phyloP scores from a whole-genome alignment of 1,284 basidiomycete genomes.

The Ganoderma lingzhi region DNA sequence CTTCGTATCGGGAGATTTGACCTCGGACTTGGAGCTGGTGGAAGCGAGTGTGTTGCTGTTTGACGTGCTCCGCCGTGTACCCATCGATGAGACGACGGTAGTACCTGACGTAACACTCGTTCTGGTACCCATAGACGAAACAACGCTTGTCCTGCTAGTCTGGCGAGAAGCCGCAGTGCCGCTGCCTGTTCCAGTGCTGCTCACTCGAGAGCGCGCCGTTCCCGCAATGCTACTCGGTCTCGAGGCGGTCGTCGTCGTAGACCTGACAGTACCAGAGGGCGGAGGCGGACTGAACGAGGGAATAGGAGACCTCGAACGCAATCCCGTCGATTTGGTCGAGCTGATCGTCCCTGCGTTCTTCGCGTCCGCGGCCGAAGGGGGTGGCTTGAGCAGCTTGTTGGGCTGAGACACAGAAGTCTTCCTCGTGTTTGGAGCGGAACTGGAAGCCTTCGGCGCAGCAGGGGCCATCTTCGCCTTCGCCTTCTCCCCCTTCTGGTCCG shows the following conservation, averaged over 20 bases:
- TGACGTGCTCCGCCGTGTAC: constrained; percentile 39
- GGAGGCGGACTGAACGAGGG: constrained; percentile 39
- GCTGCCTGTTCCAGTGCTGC: constrained; percentile 28
- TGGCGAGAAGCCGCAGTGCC: constrained; percentile 32
- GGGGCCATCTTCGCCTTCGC: constrained; percentile 16
- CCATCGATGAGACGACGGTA: constrained; percentile 49
- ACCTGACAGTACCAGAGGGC: constrained; percentile 15
- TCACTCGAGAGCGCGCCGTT: constrained; percentile 32
- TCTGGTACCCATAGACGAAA: constrained; percentile 49
- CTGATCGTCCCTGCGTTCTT: constrained; percentile 26
- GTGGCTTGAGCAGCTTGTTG: constrained; percentile 33
- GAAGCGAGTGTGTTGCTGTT: constrained; percentile 30
- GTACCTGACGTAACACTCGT: constrained; percentile 34
- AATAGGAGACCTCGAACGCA: constrained; percentile 39
- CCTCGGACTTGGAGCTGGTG: constrained; percentile 24
- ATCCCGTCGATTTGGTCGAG: constrained; percentile 26
- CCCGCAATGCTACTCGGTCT: constrained; percentile 30
- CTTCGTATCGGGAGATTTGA: constrained; percentile 16
- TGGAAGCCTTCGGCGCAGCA: constrained; percentile 17
- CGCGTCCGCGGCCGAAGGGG: constrained; percentile 20
- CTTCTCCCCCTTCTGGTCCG: constrained; percentile 23
- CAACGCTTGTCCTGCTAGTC: constrained; percentile 40
- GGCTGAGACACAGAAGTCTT: constrained; percentile 28
- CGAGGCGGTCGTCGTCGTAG: constrained; percentile 20
- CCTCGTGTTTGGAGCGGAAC: constrained; percentile 17